phyloP scores from a whole-genome alignment of 495 filamentous ascomycete genomes.

The Hypoxylon intermedium region DNA sequence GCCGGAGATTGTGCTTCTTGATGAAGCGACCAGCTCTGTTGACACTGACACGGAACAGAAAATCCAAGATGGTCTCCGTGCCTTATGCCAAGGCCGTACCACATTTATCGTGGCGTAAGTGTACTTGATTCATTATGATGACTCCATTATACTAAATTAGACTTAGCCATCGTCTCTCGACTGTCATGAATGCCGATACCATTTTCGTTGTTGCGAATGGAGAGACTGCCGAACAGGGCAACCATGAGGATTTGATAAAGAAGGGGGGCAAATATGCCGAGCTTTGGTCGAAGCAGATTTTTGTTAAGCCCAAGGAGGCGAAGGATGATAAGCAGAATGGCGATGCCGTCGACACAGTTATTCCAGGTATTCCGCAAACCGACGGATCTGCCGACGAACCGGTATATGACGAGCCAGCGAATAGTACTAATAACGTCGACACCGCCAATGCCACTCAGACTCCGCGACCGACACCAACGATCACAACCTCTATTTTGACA shows the following conservation, averaged over 20 bases:
- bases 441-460: slow-evolving; percentile 32
- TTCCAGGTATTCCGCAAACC: slow-evolving; percentile 31
- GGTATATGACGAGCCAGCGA: slow-evolving; percentile 18
- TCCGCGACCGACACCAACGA: slow-evolving; percentile 7
- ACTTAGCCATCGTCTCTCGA: slow-evolving; percentile 68
- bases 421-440: slow-evolving; percentile 41
- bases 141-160: slow-evolving; percentile 10
- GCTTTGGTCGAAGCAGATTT: slow-evolving; percentile 67
- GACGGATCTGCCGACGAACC: slow-evolving; percentile 40
- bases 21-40: slow-evolving; percentile 65
- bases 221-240: slow-evolving; percentile 68
- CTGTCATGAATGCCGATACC: slow-evolving; percentile 71
- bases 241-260: slow-evolving; percentile 65
- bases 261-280: slow-evolving; percentile 66
- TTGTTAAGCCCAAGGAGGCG: slow-evolving; percentile 56
- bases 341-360: slow-evolving; percentile 20
- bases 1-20: slow-evolving; percentile 62
- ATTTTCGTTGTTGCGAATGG: slow-evolving; percentile 73
- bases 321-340: slow-evolving; percentile 39
- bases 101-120: slow-evolving; percentile 70
- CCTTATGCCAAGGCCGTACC: slow-evolving; percentile 62
- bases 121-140: not conserved
- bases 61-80: slow-evolving; percentile 71
- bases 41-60: slow-evolving; percentile 73
- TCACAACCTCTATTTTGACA: slow-evolving; percentile 11